Evolutionary conservation across 2,329 filamentous ascomycete species (phyloP).

Genomic region (Sordariomycetes sp.): DNA sequence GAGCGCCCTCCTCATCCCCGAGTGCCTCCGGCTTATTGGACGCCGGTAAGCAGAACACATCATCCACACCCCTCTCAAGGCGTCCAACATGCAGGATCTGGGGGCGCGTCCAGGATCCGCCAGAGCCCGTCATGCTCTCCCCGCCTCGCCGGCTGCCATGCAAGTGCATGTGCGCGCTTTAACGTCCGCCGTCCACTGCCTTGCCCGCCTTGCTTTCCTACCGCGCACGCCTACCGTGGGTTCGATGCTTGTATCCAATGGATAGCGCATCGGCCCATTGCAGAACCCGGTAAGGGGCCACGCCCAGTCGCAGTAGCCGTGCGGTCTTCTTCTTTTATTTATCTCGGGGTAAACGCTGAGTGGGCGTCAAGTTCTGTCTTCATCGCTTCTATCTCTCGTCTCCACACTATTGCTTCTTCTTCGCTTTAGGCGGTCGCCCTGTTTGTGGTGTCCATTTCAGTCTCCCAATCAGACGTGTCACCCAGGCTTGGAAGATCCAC

Average conservation of each 20-base stretch:
- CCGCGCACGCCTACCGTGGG: background rate
- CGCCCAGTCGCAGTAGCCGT: background rate
- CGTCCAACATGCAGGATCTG: background rate
- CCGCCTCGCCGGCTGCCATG: background rate
- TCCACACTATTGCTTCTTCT: background rate
- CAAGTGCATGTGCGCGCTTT: background rate
- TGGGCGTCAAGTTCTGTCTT: background rate
- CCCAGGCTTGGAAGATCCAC: background rate
- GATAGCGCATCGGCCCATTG: background rate
- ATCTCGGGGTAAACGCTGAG: background rate
- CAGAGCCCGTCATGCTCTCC: background rate
- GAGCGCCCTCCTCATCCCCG: background rate
- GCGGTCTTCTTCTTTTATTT: background rate
- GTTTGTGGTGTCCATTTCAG: background rate
- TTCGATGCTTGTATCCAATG: background rate
- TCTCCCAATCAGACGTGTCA: background rate
- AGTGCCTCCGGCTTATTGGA: background rate
- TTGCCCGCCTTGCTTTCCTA: background rate
- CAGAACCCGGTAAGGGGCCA: background rate
- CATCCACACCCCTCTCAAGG: background rate
- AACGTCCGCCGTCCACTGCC: background rate
- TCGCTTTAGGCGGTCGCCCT: background rate
- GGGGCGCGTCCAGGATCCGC: background rate
- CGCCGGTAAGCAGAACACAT: background rate
- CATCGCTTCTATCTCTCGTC: background rate